Evolutionary conservation across 768 basidiomycete species (phyloP), one percentile per base, ranked within the genome.

Genomic region (Strobilomyces confusus): DNA sequence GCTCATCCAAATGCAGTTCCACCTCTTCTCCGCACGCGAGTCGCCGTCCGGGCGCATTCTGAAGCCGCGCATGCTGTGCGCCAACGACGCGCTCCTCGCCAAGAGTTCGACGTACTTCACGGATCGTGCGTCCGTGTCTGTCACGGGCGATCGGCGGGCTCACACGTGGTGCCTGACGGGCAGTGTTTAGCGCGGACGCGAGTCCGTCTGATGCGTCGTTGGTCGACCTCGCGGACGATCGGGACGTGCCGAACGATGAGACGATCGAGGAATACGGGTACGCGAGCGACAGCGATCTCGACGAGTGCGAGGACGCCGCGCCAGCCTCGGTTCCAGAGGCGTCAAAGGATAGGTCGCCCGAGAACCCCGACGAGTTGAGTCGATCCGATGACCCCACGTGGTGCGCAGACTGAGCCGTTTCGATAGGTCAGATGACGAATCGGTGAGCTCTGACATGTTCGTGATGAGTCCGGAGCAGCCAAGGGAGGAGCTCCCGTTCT

Each of bases 221-320:
- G 26, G 32, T 30, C 13, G 61, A 47, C 48, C 54, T n/a, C 38
- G 48, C 40, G 23, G 57, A 53, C 14, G 49, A 40, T 17, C 49
- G 50, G 9, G 56, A 55, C 6, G 54, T 65, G 13, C 57, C 57
- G 13, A 44, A 25, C 8, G 14, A 44, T 25, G 29, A 29, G 43
- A 22, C 9, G 6, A 52, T 60, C 4, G 61, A 59, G 4, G 66
- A 67, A 5, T 69, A 71, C 45, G 69, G 59, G 9, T 73, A 69
- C 41, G 62, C 26, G 30, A 69, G 65, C 13, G 71, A 73, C 49
- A 72, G 72, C 14, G 72, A 72, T 44, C 63, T 73, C 22, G 71
- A 72, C 19, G 68, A 70, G 5, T 61, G 61, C 4, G 19, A 55
- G 1, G 57, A 62, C 0, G 38, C 37, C 6, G 25, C 40, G 33